Evolutionary conservation across 1,139 yeast species (phyloP), one percentile per base, ranked within the genome.

Genomic region (Zygoascus hellenicus): DNA sequence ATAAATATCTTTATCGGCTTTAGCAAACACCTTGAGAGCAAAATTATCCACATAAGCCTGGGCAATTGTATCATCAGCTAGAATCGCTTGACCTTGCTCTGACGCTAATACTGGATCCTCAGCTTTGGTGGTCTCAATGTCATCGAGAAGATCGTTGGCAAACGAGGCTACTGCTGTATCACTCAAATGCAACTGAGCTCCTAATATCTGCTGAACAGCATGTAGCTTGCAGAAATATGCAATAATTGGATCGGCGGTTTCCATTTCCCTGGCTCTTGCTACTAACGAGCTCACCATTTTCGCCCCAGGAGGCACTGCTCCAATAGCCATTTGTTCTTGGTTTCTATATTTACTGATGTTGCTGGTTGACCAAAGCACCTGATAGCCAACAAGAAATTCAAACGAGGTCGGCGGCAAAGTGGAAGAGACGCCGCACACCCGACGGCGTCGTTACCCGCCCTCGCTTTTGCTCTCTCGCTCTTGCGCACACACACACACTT

Each of bases 121-220:
- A 47, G 43, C 64, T 58, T 79, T 81, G 40, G 69, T 58, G 2
- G 60, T 49, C 58, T 87, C 96, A 31, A 88, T 76, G 3, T 77
- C 77, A 59, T 81, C 90, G 50, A 87, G 67, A 48, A 87, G 66
- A 5, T 60, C 58, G 44, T 81, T 69, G 0, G 88, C 83, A 59
- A 78, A 82, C 2, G 55, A 58, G 32, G 84, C 86, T 15, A 77
- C 76, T 3, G 72, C 78, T 11, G 71, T 67, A 49, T 77, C 74
- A 1, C 65, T 58, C 17, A 72, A 64, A 59, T 87, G 95, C 26
- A 81, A 68, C 53, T 78, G 77, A 45, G 75, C 65, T 42, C 72
- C 72, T 28, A 87, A 67, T 7, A 87, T 81, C 56, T 76, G 71
- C 59, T 86, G 88, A 9, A 83, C 80, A 0, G 86, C 85, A 56